Percentiles rank a stretch among this genome's conserved stretches.
phyloP scores from a whole-genome alignment of 345 rosid genomes.

The Salix exigua region DNA sequence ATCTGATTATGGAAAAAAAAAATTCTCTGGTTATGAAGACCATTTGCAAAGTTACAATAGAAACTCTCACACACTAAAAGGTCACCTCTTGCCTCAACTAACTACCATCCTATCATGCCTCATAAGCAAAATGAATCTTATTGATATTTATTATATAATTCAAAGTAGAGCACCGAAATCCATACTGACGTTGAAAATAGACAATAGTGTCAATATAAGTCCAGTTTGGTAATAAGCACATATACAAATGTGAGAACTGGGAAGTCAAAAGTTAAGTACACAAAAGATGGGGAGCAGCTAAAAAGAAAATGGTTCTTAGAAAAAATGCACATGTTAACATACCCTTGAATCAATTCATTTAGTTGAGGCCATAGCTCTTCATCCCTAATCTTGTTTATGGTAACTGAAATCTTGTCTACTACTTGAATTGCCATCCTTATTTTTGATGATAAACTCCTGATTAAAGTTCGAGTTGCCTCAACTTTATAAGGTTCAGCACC shows the following conservation, averaged over 20 bases:
- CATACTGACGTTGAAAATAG: neutral
- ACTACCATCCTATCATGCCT: neutral
- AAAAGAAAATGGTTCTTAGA: neutral
- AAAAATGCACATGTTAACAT: conserved; percentile 17
- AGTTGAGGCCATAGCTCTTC: conserved; percentile 97
- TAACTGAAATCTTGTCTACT: conserved; percentile 78
- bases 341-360: conserved; percentile 86
- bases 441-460: conserved; percentile 72
- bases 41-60: neutral
- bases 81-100: neutral
- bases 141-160: neutral
- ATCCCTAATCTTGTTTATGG: conserved; percentile 83
- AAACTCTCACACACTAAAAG: neutral
- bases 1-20: neutral
- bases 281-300: neutral
- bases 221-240: neutral
- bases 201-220: neutral
- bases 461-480: conserved; percentile 43
- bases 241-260: neutral
- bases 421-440: conserved; percentile 83
- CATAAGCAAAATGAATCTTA: neutral
- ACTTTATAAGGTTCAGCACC: conserved; percentile 79
- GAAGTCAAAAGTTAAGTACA: neutral
- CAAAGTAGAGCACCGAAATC: neutral
- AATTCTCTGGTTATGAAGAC: neutral